Evolutionary conservation across 1,284 basidiomycete genomes (phyloP), one percentile per base, ranked within the genome.

Genomic region (Malassezia sympodialis): DNA sequence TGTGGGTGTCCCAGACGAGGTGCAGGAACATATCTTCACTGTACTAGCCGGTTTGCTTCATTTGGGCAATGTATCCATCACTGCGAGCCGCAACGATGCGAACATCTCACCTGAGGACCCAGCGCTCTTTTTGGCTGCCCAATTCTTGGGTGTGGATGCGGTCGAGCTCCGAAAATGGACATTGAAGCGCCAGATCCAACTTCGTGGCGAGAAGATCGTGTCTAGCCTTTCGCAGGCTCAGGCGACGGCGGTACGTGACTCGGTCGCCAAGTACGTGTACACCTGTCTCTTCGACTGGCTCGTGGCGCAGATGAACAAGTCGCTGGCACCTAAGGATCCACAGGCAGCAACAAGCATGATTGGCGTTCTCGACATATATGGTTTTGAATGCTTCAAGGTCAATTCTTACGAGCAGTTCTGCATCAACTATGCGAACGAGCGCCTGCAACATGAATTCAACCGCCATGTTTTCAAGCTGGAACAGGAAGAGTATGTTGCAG

Each of bases 321-420:
- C 87, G 76, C 79, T 88, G 2, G 91, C 90, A 11, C 89, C 94
- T 68, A 84, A 87, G 69, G 88, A 87, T 27, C 87, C 86, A 6
- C 82, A 83, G 57, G 81, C 83, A 41, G 88, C 90, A 23, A 88
- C 90, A 75, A 96, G 91, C 83, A 98, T 98, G 78, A 99, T 99
- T 65, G 94, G 94, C 71, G 94, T 99, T 4, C 78, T 99, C 69
- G 94, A 98, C 67, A 81, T 81, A 61, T 78, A 79, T 76, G 70
- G 73, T 68, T 77, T 72, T 51, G 69, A 72, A 58, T 72, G 65
- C 51, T 75, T 76, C 56, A 75, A 76, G 60, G 59, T 63, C 50
- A 96, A 96, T 77, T 94, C 90, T 10, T 98, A 96, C 73, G 94
- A 99, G 76, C 94, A 99, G 78, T 98, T 98, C 78, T 96, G 91